Percentiles rank a stretch among this genome's conserved stretches.
These are phyloP conservation scores for Calendula officinalis DNA, from an alignment of 129 eudicot species.

Conservation along the genomic window DNA sequence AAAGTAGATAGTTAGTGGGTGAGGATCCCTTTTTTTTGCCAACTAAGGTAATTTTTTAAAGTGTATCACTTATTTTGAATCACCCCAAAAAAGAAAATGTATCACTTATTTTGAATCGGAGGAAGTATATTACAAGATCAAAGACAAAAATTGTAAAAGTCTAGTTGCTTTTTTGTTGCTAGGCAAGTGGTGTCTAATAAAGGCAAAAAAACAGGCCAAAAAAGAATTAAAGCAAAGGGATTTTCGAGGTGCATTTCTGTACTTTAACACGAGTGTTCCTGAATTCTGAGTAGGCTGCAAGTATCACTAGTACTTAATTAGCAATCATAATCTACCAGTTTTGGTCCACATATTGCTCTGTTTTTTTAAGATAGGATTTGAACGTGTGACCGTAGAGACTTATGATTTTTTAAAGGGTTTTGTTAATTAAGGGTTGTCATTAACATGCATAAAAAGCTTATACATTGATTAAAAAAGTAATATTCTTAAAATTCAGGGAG, in stretches of 20 bases:
- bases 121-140: background rate
- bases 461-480: too few relatives aligned
- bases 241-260: background rate
- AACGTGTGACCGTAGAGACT: too few relatives aligned
- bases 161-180: background rate
- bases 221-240: background rate
- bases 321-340: background rate
- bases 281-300: background rate
- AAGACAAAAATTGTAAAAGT: background rate
- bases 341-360: background rate
- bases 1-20: too few relatives aligned
- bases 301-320: background rate
- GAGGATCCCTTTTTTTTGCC: too few relatives aligned
- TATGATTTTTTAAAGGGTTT: too few relatives aligned
- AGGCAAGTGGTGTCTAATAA: background rate
- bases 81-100: too few relatives aligned
- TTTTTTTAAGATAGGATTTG: too few relatives aligned
- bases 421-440: too few relatives aligned
- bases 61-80: too few relatives aligned
- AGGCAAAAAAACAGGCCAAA: background rate
- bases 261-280: background rate
- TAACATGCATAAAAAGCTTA: too few relatives aligned
- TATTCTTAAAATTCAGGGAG: too few relatives aligned
- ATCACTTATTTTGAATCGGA: too few relatives aligned
- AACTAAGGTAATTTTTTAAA: background rate